phyloP scores from a whole-genome alignment of 139 green algal genomes.

The Pseudopediastrum boryanum region DNA sequence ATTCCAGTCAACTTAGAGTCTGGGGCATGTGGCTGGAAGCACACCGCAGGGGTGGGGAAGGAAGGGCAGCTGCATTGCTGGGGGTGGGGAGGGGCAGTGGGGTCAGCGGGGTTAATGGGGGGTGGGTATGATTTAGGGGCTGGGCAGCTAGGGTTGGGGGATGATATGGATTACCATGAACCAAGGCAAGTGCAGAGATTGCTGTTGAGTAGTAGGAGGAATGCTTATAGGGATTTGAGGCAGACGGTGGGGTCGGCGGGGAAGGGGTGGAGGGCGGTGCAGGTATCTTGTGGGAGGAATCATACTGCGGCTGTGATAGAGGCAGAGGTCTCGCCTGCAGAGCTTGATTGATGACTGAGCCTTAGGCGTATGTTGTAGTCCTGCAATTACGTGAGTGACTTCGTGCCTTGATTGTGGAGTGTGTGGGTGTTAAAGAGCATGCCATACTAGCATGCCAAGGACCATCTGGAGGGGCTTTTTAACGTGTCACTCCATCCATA shows the following conservation, averaged over 20 bases:
- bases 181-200: constrained; percentile 51
- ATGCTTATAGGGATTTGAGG: constrained; percentile 5
- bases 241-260: background rate
- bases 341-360: background rate
- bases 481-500: too few relatives aligned
- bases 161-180: constrained; percentile 46
- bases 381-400: too few relatives aligned
- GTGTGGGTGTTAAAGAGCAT: too few relatives aligned
- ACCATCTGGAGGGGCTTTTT: too few relatives aligned
- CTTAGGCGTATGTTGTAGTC: too few relatives aligned
- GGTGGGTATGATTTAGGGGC: constrained; percentile 23
- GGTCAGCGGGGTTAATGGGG: constrained; percentile 11
- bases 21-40: constrained; percentile 28
- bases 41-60: constrained; percentile 16
- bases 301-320: constrained; percentile 57
- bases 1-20: background rate
- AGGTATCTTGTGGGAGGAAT: constrained; percentile 46
- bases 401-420: too few relatives aligned
- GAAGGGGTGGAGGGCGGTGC: constrained; percentile 17
- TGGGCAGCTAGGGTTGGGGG: constrained; percentile 57
- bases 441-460: too few relatives aligned
- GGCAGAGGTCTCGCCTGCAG: constrained; percentile 27
- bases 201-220: background rate
- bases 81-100: constrained; percentile 52
- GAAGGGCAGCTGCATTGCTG: constrained; percentile 47